Percentiles rank a stretch among this genome's conserved stretches.
Evolutionary conservation across 208 protist genomes (phyloP).

Genomic region (Leishmania tropica): DNA sequence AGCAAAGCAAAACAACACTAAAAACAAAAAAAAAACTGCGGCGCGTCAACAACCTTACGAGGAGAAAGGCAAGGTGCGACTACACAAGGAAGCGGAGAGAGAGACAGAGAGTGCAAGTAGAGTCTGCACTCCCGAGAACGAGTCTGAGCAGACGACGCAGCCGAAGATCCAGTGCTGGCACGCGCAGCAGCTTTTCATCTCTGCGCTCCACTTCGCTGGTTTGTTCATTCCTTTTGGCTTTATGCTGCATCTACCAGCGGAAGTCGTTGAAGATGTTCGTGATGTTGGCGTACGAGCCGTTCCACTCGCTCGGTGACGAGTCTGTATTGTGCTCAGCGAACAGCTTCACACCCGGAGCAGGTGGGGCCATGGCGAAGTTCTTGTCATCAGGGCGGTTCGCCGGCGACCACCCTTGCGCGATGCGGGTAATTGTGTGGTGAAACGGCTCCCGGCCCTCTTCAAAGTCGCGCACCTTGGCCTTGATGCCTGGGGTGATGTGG

Average conservation of each 20-base stretch:
- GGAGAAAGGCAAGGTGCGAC: neutral
- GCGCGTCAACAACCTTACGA: neutral
- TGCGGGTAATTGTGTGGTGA: conserved; percentile 83
- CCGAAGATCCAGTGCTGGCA: no score
- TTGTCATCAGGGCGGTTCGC: conserved; percentile 86
- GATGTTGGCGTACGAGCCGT: conserved; percentile 86
- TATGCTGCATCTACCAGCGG: conserved; percentile 66
- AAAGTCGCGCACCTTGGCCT: conserved; percentile 82
- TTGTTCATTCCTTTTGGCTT: neutral
- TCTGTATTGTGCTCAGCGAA: conserved; percentile 89
- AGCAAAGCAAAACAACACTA: neutral
- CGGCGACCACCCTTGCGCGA: conserved; percentile 85
- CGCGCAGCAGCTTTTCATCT: neutral
- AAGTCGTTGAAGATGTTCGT: conserved; percentile 91
- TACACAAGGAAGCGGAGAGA: neutral
- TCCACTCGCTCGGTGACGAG: conserved; percentile 71
- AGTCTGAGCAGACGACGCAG: neutral
- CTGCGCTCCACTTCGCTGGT: neutral
- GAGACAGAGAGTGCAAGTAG: neutral
- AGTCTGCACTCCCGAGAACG: neutral
- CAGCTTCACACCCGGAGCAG: conserved; percentile 74
- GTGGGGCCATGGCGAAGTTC: conserved; percentile 61
- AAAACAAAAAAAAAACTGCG: neutral
- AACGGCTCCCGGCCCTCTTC: conserved; percentile 86
- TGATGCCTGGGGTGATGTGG: conserved; percentile 64